Base-by-base conservation (phyloP, 2,329 filamentous ascomycete species). In the Cladorrhinum sp. region DNA sequence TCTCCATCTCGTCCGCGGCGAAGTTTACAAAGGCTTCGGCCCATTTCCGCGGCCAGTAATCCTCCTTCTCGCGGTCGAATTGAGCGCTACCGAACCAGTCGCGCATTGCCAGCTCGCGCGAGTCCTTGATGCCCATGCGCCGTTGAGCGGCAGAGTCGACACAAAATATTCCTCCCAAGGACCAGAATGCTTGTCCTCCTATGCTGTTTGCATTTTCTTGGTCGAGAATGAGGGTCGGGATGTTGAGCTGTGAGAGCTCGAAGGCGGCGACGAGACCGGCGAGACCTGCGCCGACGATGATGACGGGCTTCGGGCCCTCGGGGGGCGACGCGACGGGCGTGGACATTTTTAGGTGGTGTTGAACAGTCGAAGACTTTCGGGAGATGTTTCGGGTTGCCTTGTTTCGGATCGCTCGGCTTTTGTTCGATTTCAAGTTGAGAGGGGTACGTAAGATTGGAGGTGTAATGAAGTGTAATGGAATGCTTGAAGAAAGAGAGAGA, bases 1-100 rank as follows among this genome's bases (percentile, higher is more conserved):
- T 62, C 73, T 86, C 84, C 77, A 87, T 80, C 65, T 80, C 82
- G 67, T 83, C 81, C 1, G 80, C 72, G 1, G 85, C 84, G 69
- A 87, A 87, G 71, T 86, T 73, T 57, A 87, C 84, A 71, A 86
- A 87, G 0, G 84, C 84, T 69, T 84, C 79, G n/a, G 85, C 84
- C 85, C 85, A 87, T 55, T 76, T 74, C 8, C 80, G 77, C 46
- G 84, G 84, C 84, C 84, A 87, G 67, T 74, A 70, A 70, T 87
- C 84, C 58, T 84, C 79, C 36, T 68, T 69, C 16, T 80, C 77
- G 49, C 84, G 82, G 67, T 87, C 84, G 69, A 87, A 87, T 58
- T 75, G 73, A 1, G 85, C 84, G 1, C 80, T 82, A 54, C 78
- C 78, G 53, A 86, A 65, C 84, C 84, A 87, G 71, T 87, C 84